Percentiles rank a stretch among this genome's conserved stretches.
Evolutionary conservation across 2,329 filamentous ascomycete genomes (phyloP).

Genomic region (Thermoascus crustaceus): DNA sequence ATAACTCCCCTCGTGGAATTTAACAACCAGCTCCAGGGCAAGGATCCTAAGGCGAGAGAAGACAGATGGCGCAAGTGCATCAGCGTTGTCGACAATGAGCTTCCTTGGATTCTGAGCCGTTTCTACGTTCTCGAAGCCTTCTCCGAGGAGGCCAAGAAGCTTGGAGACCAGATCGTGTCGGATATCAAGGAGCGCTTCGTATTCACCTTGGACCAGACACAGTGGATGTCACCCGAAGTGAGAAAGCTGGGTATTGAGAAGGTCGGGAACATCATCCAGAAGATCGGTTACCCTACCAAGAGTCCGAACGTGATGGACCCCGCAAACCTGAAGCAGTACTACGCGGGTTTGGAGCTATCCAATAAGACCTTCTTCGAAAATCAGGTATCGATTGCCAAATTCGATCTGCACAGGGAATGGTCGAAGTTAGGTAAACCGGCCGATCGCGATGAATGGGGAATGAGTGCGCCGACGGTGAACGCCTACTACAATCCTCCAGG

Average conservation of each 20-base stretch:
- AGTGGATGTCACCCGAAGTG: conserved; percentile 59
- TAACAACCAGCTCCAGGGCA: conserved; percentile 52
- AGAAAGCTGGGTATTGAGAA: conserved; percentile 55
- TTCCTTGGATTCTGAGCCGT: conserved; percentile 61
- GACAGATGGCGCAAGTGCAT: conserved; percentile 63
- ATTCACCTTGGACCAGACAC: conserved; percentile 49
- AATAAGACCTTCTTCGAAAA: conserved; percentile 52
- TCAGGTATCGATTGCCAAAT: conserved; percentile 42
- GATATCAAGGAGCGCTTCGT: conserved; percentile 62
- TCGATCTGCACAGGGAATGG: conserved; percentile 47
- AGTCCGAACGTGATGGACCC: conserved; percentile 56
- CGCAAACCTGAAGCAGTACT: conserved; percentile 48
- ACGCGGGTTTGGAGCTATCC: conserved; percentile 45
- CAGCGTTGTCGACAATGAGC: conserved; percentile 45
- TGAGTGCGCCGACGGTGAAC: conserved; percentile 56
- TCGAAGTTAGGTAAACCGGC: conserved; percentile 51
- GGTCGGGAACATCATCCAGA: conserved; percentile 58
- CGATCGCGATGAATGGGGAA: conserved; percentile 52
- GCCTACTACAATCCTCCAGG: conserved; percentile 57
- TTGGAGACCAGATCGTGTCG: conserved; percentile 61
- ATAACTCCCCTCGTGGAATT: conserved; percentile 54
- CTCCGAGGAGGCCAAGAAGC: conserved; percentile 55
- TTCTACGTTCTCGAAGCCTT: conserved; percentile 65
- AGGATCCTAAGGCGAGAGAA: conserved; percentile 52
- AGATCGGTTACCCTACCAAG: conserved; percentile 59